These are phyloP conservation scores for Plasmodium gallinaceum DNA, from an alignment of 169 alveolate species.

Conservation along the genomic window DNA sequence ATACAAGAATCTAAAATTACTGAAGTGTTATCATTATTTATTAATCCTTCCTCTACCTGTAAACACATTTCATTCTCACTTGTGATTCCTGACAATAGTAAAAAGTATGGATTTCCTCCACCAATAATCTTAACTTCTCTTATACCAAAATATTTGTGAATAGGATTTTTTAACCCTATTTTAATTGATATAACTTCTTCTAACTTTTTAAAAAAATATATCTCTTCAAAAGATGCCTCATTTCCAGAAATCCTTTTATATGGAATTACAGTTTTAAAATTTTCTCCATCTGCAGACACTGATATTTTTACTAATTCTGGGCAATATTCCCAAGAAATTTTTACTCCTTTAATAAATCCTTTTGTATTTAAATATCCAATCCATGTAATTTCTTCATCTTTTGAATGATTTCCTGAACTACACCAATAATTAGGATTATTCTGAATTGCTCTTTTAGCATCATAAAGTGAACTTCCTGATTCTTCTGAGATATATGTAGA, in stretches of 20 bases:
- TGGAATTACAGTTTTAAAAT: constrained; percentile 88
- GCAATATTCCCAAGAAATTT: constrained; percentile 89
- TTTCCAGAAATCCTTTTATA: constrained; percentile 83
- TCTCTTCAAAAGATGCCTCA: constrained; percentile 77
- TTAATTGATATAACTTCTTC: constrained; percentile 82
- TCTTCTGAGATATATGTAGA: constrained; percentile 81
- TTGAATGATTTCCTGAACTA: constrained; percentile 88
- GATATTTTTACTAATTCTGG: constrained; percentile 87
- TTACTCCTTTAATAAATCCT: constrained; percentile 85
- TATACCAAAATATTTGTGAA: constrained; percentile 91
- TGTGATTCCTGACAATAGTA: constrained; percentile 91
- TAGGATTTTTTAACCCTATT: constrained; percentile 87
- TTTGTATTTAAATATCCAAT: constrained; percentile 88
- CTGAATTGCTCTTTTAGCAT: constrained; percentile 87
- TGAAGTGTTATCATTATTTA: constrained; percentile 83
- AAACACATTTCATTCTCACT: constrained; percentile 91
- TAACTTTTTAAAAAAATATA: constrained; percentile 35
- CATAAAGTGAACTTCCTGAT: constrained; percentile 77
- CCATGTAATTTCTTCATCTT: constrained; percentile 86
- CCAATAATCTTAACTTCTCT: constrained; percentile 90
- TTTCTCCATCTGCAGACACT: constrained; percentile 87
- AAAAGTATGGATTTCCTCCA: constrained; percentile 90
- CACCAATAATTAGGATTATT: constrained; percentile 91
- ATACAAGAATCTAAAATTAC: constrained; percentile 87
- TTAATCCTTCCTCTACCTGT: constrained; percentile 89